Evolutionary conservation across 31 red algal genomes (phyloP), one percentile per base, ranked within the genome.

Genomic region (Endocladia muricata): DNA sequence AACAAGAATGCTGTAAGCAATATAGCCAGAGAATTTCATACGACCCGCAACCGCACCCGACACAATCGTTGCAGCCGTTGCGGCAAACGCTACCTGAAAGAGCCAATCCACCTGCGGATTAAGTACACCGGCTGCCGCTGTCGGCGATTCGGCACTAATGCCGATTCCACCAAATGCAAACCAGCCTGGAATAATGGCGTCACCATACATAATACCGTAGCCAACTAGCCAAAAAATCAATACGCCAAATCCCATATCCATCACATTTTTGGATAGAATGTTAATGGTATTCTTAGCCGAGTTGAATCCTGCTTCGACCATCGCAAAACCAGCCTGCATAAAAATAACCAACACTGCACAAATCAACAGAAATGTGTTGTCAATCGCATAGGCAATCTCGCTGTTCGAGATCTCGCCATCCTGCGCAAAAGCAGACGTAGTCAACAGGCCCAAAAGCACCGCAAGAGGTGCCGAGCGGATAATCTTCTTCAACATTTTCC

Each of bases 291-390:
- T 97, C 65, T 97, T 97, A n/a, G 73, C 77, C 30, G 85, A 72
- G 2, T 90, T 85, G 28, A 68, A 76, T 29, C 94, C 94, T 28
- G 86, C 85, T 1, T 79, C 91, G 39, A 97, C 61, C 90, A 94
- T 94, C 19, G 94, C 94, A 40, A 97, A 97, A 40, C 94, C 94
- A 51, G 73, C 70, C 62, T 97, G 94, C 94, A 97, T 97, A 28
- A 87, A 73, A 43, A 97, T 94, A 41, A 97, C 94, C 21, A 97
- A 80, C n/a, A n/a, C n/a, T n/a, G n/a, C n/a, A n/a, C n/a, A n/a
- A n/a, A n/a, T n/a, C n/a, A n/a, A n/a, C n/a, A n/a, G n/a, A n/a
- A n/a, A n/a, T n/a, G n/a, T n/a, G n/a, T n/a, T n/a, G n/a, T n/a
- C n/a, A n/a, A n/a, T n/a, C n/a, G n/a, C n/a, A n/a, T n/a, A n/a